phyloP scores from a whole-genome alignment of 2,329 filamentous ascomycete species.

The Whalleya microplaca region DNA sequence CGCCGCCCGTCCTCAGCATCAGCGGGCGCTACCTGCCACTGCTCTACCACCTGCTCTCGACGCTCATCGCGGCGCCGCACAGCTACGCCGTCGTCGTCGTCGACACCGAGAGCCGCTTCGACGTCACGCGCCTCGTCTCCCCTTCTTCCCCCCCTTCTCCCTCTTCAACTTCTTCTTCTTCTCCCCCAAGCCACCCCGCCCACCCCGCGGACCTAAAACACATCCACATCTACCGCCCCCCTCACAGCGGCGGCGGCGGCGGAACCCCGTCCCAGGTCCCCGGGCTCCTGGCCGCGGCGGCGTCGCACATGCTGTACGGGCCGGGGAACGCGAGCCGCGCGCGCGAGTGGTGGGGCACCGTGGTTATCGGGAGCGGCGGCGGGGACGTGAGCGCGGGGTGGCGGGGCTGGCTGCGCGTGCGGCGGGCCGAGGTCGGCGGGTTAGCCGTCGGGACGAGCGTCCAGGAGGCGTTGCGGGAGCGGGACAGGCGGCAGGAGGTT shows the following conservation, averaged over 20 bases:
- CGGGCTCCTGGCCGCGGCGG: slow-evolving; percentile 41
- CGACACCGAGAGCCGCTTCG: slow-evolving; percentile 60
- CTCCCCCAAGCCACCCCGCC: slow-evolving; percentile 22
- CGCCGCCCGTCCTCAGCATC: slow-evolving; percentile 48
- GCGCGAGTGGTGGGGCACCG: slow-evolving; percentile 62
- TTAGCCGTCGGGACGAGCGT: slow-evolving; percentile 46
- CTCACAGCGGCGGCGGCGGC: slow-evolving; percentile 29
- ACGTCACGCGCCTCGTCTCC: slow-evolving; percentile 48
- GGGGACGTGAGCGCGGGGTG: slow-evolving; percentile 44
- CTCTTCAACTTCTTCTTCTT: slow-evolving; percentile 17
- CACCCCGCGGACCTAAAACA: slow-evolving; percentile 48
- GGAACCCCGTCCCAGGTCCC: slow-evolving; percentile 35
- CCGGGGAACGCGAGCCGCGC: slow-evolving; percentile 43
- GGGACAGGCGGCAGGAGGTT: slow-evolving; percentile 42
- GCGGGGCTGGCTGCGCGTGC: slow-evolving; percentile 58
- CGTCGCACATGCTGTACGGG: slow-evolving; percentile 56
- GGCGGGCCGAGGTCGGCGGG: slow-evolving; percentile 45
- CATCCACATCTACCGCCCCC: slow-evolving; percentile 53
- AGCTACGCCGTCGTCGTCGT: slow-evolving; percentile 56
- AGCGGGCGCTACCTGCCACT: slow-evolving; percentile 58
- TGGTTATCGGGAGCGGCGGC: slow-evolving; percentile 52
- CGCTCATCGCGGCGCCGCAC: slow-evolving; percentile 52
- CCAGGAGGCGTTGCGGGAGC: slow-evolving; percentile 50
- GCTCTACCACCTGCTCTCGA: slow-evolving; percentile 58
- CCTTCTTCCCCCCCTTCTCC: not conserved